phyloP scores from a whole-genome alignment of 257 asterid species.

The Penstemon newberryi region DNA sequence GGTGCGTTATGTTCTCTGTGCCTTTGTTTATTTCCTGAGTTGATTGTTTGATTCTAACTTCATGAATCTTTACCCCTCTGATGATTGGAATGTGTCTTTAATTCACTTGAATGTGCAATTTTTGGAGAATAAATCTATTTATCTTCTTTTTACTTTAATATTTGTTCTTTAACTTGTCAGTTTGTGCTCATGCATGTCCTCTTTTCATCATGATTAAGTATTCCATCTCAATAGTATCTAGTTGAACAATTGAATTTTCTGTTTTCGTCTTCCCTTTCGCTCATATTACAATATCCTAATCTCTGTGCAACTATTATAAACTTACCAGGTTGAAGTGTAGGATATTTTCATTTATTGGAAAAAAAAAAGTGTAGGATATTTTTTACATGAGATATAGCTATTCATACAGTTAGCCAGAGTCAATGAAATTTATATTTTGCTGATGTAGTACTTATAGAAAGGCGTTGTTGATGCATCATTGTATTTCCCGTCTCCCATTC shows the following conservation, averaged over 20 bases:
- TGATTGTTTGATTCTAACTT: background rate
- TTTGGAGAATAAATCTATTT: background rate
- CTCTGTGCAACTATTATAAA: background rate
- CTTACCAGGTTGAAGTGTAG: background rate
- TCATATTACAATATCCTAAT: background rate
- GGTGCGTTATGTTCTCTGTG: constrained; percentile 45
- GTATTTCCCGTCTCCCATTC: background rate
- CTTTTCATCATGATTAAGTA: background rate
- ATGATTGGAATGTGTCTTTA: constrained; percentile 10
- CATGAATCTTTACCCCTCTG: constrained; percentile 20
- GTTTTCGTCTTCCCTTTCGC: background rate
- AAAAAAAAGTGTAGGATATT: no score
- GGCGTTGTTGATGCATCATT: constrained; percentile 5
- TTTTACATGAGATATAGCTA: background rate
- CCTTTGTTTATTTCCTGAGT: constrained; percentile 14
- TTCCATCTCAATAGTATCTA: constrained; percentile 1
- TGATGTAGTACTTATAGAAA: constrained; percentile 5
- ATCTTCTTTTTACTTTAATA: background rate
- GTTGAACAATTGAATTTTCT: background rate
- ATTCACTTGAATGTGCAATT: background rate
- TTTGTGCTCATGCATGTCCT: constrained; percentile 7
- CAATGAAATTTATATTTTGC: background rate
- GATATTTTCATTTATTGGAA: background rate
- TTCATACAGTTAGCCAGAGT: background rate
- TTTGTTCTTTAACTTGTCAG: constrained; percentile 10